Conservation (phyloP, 2,329 filamentous ascomycete genomes). For the Penicillium sp. region DNA sequence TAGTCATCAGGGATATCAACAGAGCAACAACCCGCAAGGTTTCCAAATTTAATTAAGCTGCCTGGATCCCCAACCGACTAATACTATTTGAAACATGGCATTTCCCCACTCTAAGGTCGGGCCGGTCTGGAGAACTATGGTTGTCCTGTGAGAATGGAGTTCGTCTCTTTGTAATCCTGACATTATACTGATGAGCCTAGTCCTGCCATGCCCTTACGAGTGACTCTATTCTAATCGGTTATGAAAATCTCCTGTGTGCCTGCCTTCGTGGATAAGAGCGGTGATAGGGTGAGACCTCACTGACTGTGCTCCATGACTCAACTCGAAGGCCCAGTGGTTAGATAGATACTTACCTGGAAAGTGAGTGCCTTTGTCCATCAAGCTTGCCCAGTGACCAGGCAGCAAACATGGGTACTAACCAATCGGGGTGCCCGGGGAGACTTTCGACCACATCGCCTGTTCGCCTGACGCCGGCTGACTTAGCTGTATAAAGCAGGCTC, state of each 20-base stretch:
- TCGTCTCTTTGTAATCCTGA: background rate
- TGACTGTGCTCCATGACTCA: background rate
- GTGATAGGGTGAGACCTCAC: background rate
- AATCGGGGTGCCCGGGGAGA: conserved; percentile 11
- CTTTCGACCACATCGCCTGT: conserved; percentile 14
- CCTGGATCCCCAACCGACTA: background rate
- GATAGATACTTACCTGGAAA: conserved; percentile 1
- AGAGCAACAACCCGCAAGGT: background rate
- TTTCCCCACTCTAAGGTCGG: background rate
- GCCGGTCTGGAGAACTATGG: background rate
- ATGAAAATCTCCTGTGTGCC: background rate
- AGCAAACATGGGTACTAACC: conserved; percentile 13
- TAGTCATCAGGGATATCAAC: too few relatives aligned
- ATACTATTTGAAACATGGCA: background rate
- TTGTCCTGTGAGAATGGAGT: conserved; percentile 1
- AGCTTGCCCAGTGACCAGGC: conserved; percentile 7
- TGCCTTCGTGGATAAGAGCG: background rate
- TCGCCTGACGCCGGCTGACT: background rate
- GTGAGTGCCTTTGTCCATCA: conserved; percentile 10
- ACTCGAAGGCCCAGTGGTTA: background rate
- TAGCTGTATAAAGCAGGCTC: conserved; percentile 11
- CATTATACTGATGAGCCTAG: background rate
- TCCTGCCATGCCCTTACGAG: background rate
- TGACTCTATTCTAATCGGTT: background rate
- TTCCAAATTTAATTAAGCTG: background rate